A percentile compares a stretch with the other conserved stretches of the same genome.
Conservation (phyloP, 139 green algal genomes). For the Astrephomene gubernaculifera region DNA sequence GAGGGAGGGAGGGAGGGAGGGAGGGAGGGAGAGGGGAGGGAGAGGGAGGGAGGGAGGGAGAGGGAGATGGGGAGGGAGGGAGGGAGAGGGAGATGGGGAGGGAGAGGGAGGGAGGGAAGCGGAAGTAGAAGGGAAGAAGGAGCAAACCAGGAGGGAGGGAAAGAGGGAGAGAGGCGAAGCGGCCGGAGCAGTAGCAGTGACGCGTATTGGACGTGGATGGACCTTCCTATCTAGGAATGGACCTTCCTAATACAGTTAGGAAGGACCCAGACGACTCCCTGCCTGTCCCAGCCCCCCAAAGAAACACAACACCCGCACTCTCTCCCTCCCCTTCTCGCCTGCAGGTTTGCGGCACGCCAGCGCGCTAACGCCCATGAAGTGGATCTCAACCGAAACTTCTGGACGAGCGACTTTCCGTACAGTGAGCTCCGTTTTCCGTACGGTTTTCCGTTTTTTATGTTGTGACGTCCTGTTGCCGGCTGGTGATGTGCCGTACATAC, state of each 20-base stretch:
- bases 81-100: not conserved
- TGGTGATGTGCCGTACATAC: too few relatives aligned
- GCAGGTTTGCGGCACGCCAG: not conserved
- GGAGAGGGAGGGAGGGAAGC: not conserved
- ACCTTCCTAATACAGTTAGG: too few relatives aligned
- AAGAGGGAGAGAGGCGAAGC: too few relatives aligned
- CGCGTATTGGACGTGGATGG: too few relatives aligned
- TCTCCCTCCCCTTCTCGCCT: not conserved
- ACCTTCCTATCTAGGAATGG: too few relatives aligned
- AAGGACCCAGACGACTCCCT: not conserved
- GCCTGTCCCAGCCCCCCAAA: not conserved
- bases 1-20: not conserved
- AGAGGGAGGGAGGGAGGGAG: not conserved
- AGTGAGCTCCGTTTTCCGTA: not conserved
- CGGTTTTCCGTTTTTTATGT: too few relatives aligned
- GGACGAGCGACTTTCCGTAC: slow-evolving; percentile 27
- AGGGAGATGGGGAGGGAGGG: not conserved
- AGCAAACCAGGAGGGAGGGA: too few relatives aligned
- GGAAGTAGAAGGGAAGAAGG: too few relatives aligned
- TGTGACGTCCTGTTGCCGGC: too few relatives aligned
- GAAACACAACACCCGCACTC: not conserved
- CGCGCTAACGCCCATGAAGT: slow-evolving; percentile 31
- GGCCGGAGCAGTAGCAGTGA: too few relatives aligned
- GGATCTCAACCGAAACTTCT: slow-evolving; percentile 55
- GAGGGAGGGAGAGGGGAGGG: not conserved